Evolutionary conservation across 2,329 filamentous ascomycete genomes (phyloP).

Genomic region (Pyricularia grisea): DNA sequence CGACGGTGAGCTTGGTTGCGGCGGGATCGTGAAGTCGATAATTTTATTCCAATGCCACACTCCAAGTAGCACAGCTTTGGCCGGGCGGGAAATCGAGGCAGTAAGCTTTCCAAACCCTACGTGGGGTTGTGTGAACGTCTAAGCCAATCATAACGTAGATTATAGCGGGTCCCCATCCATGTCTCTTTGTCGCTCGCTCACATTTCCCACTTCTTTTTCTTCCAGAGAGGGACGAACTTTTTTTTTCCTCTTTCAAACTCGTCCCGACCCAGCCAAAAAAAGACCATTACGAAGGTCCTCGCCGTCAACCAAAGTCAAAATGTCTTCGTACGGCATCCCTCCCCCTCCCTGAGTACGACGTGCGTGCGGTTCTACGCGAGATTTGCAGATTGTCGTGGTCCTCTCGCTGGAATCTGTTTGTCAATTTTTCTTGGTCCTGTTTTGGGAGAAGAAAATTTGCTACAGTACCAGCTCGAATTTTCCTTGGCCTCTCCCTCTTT

Average conservation of each 20-base stretch:
- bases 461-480: conserved; percentile 69
- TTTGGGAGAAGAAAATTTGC: conserved; percentile 12
- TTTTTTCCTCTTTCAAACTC: conserved; percentile 8
- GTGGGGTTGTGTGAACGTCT: not conserved
- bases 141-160: not conserved
- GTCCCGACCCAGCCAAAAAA: conserved; percentile 6
- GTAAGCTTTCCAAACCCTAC: not conserved
- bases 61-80: conserved; percentile 4
- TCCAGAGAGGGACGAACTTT: not conserved
- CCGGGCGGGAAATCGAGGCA: conserved; percentile 5
- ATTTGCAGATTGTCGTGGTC: conserved; percentile 70
- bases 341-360: conserved; percentile 9
- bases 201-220: not conserved
- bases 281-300: conserved; percentile 4
- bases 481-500: conserved; percentile 54
- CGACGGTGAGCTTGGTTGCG: conserved; percentile 5
- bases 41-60: conserved; percentile 9
- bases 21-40: conserved; percentile 10
- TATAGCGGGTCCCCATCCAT: not conserved
- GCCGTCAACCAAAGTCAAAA: conserved; percentile 17
- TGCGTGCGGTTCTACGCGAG: conserved; percentile 14
- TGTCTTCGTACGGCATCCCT: conserved; percentile 20
- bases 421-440: conserved; percentile 4
- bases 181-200: not conserved
- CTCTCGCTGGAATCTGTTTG: conserved; percentile 58